phyloP scores from a whole-genome alignment of 805 yeast species.

The Pichia gijzeniarum region DNA sequence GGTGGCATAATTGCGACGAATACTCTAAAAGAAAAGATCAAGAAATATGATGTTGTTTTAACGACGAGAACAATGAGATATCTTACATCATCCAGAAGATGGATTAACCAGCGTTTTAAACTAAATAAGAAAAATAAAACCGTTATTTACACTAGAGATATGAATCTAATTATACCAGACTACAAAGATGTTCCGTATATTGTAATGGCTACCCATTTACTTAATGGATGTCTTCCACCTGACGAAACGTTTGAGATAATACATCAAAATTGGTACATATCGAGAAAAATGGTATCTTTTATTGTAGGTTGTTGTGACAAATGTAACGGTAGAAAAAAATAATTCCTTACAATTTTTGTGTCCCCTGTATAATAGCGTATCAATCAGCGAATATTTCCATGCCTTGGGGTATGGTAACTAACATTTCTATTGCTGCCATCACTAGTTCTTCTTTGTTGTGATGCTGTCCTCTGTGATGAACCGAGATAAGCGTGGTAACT shows the following conservation, averaged over 20 bases:
- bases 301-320: slow-evolving; percentile 19
- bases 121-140: slow-evolving; percentile 15
- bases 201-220: slow-evolving; percentile 26
- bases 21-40: slow-evolving; percentile 20
- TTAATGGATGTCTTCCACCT: slow-evolving; percentile 20
- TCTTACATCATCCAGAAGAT: slow-evolving; percentile 27
- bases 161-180: slow-evolving; percentile 26
- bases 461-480: slow-evolving; percentile 5
- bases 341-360: not conserved
- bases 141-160: slow-evolving; percentile 25
- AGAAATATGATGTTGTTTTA: slow-evolving; percentile 21
- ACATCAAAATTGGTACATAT: slow-evolving; percentile 27
- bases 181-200: slow-evolving; percentile 26
- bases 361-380: not conserved
- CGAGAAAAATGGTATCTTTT: slow-evolving; percentile 24
- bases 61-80: slow-evolving; percentile 27
- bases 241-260: slow-evolving; percentile 23
- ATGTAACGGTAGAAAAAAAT: slow-evolving; percentile 12
- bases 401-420: slow-evolving; percentile 9
- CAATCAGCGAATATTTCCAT: slow-evolving; percentile 9
- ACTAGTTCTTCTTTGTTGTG: slow-evolving; percentile 7
- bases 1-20: slow-evolving; percentile 27
- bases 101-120: slow-evolving; percentile 30
- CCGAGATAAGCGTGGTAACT: slow-evolving; percentile 4
- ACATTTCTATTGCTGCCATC: slow-evolving; percentile 2